Percentiles rank a stretch among this genome's conserved stretches.
phyloP scores from a whole-genome alignment of 1,139 yeast species.

The Hanseniaspora sp. region DNA sequence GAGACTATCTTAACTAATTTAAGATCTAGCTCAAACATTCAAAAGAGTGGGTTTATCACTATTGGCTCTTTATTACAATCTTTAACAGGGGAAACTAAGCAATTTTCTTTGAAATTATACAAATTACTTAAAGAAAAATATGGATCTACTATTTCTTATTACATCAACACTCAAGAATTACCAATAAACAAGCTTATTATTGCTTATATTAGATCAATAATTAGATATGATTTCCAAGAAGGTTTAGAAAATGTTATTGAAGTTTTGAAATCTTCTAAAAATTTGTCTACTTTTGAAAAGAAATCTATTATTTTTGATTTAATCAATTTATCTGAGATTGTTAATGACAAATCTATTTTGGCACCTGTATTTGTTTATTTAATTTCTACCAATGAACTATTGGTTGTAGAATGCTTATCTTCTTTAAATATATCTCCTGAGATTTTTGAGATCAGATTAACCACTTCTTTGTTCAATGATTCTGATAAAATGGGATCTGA shows the following conservation, averaged over 20 bases:
- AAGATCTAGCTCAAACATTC: conserved; percentile 29
- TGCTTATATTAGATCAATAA: conserved; percentile 31
- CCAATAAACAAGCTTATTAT: conserved; percentile 31
- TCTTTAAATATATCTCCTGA: conserved; percentile 36
- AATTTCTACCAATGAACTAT: conserved; percentile 31
- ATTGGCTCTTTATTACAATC: conserved; percentile 34
- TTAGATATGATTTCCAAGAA: conserved; percentile 30
- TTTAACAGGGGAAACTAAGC: conserved; percentile 33
- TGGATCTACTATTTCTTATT: conserved; percentile 20
- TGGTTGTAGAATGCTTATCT: conserved; percentile 36
- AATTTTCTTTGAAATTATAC: conserved; percentile 31
- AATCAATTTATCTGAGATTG: conserved; percentile 30
- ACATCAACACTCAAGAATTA: conserved; percentile 18
- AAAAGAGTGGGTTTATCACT: conserved; percentile 34
- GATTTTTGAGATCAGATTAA: conserved; percentile 57
- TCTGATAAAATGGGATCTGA: conserved; percentile 25
- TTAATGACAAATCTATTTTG: conserved; percentile 33
- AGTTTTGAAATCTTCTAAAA: conserved; percentile 27
- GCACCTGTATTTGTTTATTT: conserved; percentile 39
- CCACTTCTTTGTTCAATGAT: conserved; percentile 41
- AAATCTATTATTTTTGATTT: conserved; percentile 32
- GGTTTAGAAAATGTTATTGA: conserved; percentile 24
- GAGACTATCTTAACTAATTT: conserved; percentile 49
- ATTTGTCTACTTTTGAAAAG: conserved; percentile 33
- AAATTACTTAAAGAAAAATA: conserved; percentile 26